phyloP scores from a whole-genome alignment of 2,329 filamentous ascomycete species.

The Ascochyta rabiei region DNA sequence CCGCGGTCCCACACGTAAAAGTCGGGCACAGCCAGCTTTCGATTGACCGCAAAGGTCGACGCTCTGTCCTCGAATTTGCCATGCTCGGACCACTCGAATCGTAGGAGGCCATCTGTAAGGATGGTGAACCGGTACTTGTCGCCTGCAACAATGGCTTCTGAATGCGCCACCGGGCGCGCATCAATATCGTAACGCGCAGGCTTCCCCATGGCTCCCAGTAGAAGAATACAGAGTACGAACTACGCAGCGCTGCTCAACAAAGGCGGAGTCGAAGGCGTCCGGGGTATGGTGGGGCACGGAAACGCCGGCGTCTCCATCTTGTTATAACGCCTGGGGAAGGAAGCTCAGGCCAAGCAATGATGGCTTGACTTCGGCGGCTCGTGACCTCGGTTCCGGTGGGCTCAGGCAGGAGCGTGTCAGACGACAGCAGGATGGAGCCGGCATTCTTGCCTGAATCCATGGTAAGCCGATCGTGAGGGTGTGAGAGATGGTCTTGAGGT shows the following conservation, averaged over 20 bases:
- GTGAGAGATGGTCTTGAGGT: constrained; percentile 17
- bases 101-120: constrained; percentile 61
- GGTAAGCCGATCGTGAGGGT: constrained; percentile 13
- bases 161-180: constrained; percentile 52
- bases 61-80: constrained; percentile 66
- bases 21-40: constrained; percentile 55
- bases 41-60: constrained; percentile 66
- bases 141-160: constrained; percentile 54
- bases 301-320: constrained; percentile 25
- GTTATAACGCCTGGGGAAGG: constrained; percentile 33
- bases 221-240: constrained; percentile 14
- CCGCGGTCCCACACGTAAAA: constrained; percentile 57
- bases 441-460: constrained; percentile 19
- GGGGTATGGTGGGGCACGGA: constrained; percentile 26
- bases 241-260: constrained; percentile 14
- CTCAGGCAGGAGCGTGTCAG: constrained; percentile 24
- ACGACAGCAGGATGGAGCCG: constrained; percentile 21
- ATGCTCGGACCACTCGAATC: constrained; percentile 68
- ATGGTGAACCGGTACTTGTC: constrained; percentile 65
- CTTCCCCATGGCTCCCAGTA: constrained; percentile 31
- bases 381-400: constrained; percentile 33
- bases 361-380: constrained; percentile 31
- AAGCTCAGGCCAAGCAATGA: constrained; percentile 30
- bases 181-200: constrained; percentile 52
- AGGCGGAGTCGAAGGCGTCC: constrained; percentile 14